phyloP scores from a whole-genome alignment of 1,139 yeast species.

The Scheffersomyces cryptocercus region DNA sequence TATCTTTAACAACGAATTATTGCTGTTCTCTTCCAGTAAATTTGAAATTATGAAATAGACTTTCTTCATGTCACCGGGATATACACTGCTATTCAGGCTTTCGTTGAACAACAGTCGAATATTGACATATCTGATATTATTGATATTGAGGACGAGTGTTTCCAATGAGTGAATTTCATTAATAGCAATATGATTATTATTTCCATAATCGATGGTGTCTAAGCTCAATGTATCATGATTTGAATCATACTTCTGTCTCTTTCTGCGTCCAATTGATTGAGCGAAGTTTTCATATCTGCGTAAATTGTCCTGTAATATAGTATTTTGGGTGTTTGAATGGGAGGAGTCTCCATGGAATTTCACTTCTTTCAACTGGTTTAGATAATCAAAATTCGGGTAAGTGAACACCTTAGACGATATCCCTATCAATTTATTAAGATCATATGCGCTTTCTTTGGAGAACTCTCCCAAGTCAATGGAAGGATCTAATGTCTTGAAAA shows the following conservation, averaged over 20 bases:
- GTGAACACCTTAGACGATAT: slow-evolving; percentile 20
- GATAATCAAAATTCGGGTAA: slow-evolving; percentile 21
- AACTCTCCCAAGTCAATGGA: slow-evolving; percentile 18
- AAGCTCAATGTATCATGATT: slow-evolving; percentile 2
- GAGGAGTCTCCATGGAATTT: not conserved
- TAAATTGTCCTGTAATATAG: slow-evolving; percentile 14
- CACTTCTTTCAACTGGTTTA: slow-evolving; percentile 8
- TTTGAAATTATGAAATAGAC: not conserved
- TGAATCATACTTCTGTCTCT: slow-evolving; percentile 1
- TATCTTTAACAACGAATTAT: slow-evolving; percentile 8
- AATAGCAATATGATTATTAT: slow-evolving; percentile 12
- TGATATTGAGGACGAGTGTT: slow-evolving; percentile 17
- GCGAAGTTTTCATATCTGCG: slow-evolving; percentile 15
- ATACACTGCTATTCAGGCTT: not conserved
- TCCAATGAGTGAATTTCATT: slow-evolving; percentile 19
- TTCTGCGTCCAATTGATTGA: slow-evolving; percentile 6
- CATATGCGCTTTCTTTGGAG: slow-evolving; percentile 4
- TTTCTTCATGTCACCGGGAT: not conserved
- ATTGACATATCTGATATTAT: slow-evolving; percentile 16
- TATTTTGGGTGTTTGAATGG: slow-evolving; percentile 10
- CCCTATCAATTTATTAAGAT: slow-evolving; percentile 18
- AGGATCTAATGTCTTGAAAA: slow-evolving; percentile 27
- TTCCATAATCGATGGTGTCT: slow-evolving; percentile 7
- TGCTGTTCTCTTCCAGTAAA: not conserved
- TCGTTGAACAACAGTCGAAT: slow-evolving; percentile 5